Evolutionary conservation across 306 rosid species (phyloP).

Genomic region (Lithocarpus polystachyus): DNA sequence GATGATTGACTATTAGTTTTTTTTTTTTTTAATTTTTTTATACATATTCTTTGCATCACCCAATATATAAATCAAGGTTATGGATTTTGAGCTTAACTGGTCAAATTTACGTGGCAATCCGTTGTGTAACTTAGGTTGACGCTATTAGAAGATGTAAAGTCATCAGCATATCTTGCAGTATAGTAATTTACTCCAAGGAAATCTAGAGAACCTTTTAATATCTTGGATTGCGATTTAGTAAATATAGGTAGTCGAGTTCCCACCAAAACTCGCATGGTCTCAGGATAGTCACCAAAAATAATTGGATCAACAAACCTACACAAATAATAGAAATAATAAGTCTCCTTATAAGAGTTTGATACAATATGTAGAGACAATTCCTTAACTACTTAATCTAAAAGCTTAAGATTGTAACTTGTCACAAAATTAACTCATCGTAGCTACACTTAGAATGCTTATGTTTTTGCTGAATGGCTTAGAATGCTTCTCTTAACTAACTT

Average conservation of each 20-base stretch:
- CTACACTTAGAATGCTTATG: too few relatives aligned
- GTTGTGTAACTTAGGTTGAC: slow-evolving; percentile 16
- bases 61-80: neutral
- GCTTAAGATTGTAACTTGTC: too few relatives aligned
- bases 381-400: too few relatives aligned
- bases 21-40: too few relatives aligned
- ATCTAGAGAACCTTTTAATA: slow-evolving; percentile 22
- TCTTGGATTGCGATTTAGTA: slow-evolving; percentile 2
- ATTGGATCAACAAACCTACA: slow-evolving; percentile 23
- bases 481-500: too few relatives aligned
- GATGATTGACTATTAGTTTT: too few relatives aligned
- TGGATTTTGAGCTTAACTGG: slow-evolving; percentile 30
- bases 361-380: neutral
- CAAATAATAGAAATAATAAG: neutral
- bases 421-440: too few relatives aligned
- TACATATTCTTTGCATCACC: neutral
- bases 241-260: slow-evolving; percentile 30
- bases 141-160: neutral
- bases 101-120: slow-evolving; percentile 29
- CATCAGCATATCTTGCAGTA: slow-evolving; percentile 20
- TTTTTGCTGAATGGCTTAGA: too few relatives aligned
- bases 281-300: slow-evolving; percentile 24
- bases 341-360: neutral
- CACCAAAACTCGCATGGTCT: slow-evolving; percentile 6
- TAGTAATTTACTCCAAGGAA: slow-evolving; percentile 29